phyloP scores from a whole-genome alignment of 768 basidiomycete genomes.

The Amanita rimosa region DNA sequence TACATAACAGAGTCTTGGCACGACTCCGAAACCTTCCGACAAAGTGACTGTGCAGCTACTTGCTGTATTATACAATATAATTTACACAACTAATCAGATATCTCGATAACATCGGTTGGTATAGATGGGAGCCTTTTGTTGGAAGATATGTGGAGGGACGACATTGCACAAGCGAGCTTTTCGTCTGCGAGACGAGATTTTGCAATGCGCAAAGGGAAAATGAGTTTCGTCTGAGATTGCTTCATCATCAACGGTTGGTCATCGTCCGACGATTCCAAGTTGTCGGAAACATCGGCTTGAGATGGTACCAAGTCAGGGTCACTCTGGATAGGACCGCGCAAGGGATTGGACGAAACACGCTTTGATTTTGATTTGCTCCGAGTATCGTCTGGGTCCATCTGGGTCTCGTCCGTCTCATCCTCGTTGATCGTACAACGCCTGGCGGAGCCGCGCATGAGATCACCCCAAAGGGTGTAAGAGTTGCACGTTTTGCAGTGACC shows the following conservation, averaged over 20 bases:
- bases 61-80: neutral
- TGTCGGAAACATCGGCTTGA: neutral
- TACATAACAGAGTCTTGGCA: conserved; percentile 37
- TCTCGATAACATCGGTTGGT: conserved; percentile 10
- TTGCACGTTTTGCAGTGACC: conserved; percentile 44
- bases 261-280: neutral
- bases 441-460: conserved; percentile 52
- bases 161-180: conserved; percentile 10
- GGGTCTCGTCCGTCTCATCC: conserved; percentile 14
- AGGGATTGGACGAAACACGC: neutral
- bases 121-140: neutral
- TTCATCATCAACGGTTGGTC: neutral
- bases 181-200: neutral
- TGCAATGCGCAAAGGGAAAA: neutral
- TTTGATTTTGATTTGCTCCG: neutral
- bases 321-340: neutral
- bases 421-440: conserved; percentile 28
- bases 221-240: neutral
- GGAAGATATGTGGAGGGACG: conserved; percentile 9
- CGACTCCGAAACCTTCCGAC: conserved; percentile 10
- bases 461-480: conserved; percentile 57
- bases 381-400: neutral
- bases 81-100: conserved; percentile 12
- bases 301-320: neutral
- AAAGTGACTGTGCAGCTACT: neutral